Evolutionary conservation across 305 asterid species (phyloP).

Genomic region (Fraxinus floribunda): DNA sequence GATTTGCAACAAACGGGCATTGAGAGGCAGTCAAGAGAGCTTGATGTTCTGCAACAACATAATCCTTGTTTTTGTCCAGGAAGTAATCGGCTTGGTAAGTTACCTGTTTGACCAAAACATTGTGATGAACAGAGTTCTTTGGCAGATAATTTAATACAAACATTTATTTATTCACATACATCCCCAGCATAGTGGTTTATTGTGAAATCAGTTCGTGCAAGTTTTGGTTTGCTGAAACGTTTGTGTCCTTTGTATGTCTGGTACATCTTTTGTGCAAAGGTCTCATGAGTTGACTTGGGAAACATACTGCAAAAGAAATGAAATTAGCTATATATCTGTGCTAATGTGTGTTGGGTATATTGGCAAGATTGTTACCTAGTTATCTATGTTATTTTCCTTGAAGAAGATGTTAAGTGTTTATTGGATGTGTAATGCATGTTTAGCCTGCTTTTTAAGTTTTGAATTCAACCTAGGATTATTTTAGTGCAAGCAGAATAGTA

Average conservation of each 20-base stretch:
- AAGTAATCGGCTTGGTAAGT: constrained; percentile 90
- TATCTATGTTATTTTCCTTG: not conserved
- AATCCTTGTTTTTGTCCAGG: constrained; percentile 96
- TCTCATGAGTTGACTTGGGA: constrained; percentile 96
- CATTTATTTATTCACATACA: constrained; percentile 43
- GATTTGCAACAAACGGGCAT: constrained; percentile 74
- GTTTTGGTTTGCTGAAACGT: constrained; percentile 97
- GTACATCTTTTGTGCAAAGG: constrained; percentile 96
- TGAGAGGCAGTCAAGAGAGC: constrained; percentile 75
- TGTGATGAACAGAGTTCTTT: constrained; percentile 21
- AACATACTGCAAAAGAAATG: constrained; percentile 77
- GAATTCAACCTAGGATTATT: not conserved
- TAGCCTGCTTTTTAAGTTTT: constrained; percentile 19
- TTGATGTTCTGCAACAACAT: constrained; percentile 92
- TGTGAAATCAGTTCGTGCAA: constrained; percentile 83
- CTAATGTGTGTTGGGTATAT: not conserved
- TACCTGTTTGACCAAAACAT: constrained; percentile 55
- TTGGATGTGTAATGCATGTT: not conserved
- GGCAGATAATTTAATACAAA: constrained; percentile 21
- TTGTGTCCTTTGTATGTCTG: constrained; percentile 86
- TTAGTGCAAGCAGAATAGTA: constrained; percentile 20
- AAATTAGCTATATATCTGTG: constrained; percentile 22
- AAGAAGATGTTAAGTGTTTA: constrained; percentile 19
- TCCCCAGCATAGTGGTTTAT: constrained; percentile 97
- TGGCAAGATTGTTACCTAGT: not conserved